Percentiles rank a stretch among this genome's conserved stretches.
These are phyloP conservation scores for Medakamo hakoo DNA, from an alignment of 139 green algal species.

Conservation along the genomic window DNA sequence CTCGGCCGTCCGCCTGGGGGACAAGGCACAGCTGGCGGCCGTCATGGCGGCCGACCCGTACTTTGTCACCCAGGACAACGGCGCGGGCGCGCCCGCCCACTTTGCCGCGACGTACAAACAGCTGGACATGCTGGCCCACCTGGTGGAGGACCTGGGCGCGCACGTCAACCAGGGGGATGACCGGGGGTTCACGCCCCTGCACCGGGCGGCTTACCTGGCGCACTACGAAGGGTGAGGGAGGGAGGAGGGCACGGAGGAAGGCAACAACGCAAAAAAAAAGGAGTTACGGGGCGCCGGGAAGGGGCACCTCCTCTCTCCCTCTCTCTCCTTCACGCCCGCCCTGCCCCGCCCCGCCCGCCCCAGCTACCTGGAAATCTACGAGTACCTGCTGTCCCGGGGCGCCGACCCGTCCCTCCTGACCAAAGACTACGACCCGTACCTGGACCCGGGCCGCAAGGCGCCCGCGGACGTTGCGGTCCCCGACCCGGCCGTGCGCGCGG, in stretches of 20 bases:
- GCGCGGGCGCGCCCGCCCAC: slow-evolving; percentile 72
- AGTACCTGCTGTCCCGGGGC: slow-evolving; percentile 80
- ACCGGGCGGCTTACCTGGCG: slow-evolving; percentile 74
- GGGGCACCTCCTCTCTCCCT: not conserved
- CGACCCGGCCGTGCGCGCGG: slow-evolving; percentile 5
- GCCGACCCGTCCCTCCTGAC: slow-evolving; percentile 63
- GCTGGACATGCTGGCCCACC: slow-evolving; percentile 86
- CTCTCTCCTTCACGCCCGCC: not conserved
- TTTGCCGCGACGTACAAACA: slow-evolving; percentile 85
- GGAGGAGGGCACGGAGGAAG: too few species aligned
- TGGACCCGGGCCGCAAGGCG: slow-evolving; percentile 61
- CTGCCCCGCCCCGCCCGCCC: not conserved
- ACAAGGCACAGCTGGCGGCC: slow-evolving; percentile 61
- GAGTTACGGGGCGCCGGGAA: not conserved
- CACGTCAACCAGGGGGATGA: slow-evolving; percentile 64
- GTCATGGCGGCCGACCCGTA: slow-evolving; percentile 81
- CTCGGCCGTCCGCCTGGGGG: slow-evolving; percentile 48
- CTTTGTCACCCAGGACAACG: slow-evolving; percentile 85
- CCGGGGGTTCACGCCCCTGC: slow-evolving; percentile 72
- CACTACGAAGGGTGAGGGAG: slow-evolving; percentile 53
- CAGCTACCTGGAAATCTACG: slow-evolving; percentile 81
- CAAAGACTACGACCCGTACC: slow-evolving; percentile 74
- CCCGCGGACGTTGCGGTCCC: slow-evolving; percentile 39
- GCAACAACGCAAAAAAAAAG: too few species aligned
- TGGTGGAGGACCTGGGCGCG: slow-evolving; percentile 73